phyloP scores from a whole-genome alignment of 768 basidiomycete species.

The Pleurotus ostreatus region DNA sequence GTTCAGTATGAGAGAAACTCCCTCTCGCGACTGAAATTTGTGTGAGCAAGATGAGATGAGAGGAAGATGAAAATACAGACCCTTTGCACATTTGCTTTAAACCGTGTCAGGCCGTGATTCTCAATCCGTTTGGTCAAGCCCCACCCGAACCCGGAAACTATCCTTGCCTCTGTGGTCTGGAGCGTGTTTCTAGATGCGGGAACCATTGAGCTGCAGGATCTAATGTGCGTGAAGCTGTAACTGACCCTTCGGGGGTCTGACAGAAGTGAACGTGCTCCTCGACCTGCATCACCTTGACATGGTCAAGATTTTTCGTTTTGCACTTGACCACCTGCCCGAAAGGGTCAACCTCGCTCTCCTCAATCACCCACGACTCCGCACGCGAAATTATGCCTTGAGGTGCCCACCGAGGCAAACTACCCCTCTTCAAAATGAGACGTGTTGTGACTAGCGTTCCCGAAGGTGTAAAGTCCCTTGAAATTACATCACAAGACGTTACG shows the following conservation, averaged over 20 bases:
- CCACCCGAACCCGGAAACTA: slow-evolving; percentile 90
- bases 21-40: slow-evolving; percentile 70
- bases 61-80: slow-evolving; percentile 29
- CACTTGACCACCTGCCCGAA: slow-evolving; percentile 73
- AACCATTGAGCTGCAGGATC: not conserved
- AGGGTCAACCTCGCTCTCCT: slow-evolving; percentile 92
- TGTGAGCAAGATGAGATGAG: slow-evolving; percentile 7
- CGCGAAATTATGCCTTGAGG: slow-evolving; percentile 77
- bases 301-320: slow-evolving; percentile 86
- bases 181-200: slow-evolving; percentile 57
- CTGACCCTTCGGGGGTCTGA: slow-evolving; percentile 69
- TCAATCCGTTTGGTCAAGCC: slow-evolving; percentile 86
- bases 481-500: slow-evolving; percentile 93
- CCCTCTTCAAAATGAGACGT: slow-evolving; percentile 88
- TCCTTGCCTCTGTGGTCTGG: slow-evolving; percentile 82
- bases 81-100: slow-evolving; percentile 84
- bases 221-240: slow-evolving; percentile 8
- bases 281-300: slow-evolving; percentile 91
- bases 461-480: slow-evolving; percentile 73
- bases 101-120: slow-evolving; percentile 75
- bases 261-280: slow-evolving; percentile 76
- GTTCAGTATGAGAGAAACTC: slow-evolving; percentile 77
- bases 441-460: slow-evolving; percentile 79
- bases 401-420: slow-evolving; percentile 90
- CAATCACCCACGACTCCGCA: slow-evolving; percentile 91